phyloP scores from a whole-genome alignment of 1,139 yeast species.

The Yamadazyma jaroonii region DNA sequence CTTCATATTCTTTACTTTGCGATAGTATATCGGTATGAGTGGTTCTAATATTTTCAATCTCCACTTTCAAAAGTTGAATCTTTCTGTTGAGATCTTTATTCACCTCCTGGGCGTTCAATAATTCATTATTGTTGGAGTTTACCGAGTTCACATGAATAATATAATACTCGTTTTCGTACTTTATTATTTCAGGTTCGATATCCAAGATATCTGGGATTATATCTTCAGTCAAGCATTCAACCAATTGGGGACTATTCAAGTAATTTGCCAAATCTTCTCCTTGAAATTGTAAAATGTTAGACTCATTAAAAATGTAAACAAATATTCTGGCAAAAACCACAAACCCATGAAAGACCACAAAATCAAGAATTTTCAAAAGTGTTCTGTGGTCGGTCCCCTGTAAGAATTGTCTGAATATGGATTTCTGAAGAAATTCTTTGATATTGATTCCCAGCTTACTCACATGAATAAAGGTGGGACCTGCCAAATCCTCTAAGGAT shows the following conservation, averaged over 20 bases:
- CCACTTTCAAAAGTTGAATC: constrained; percentile 27
- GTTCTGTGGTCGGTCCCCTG: constrained; percentile 4
- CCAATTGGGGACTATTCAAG: constrained; percentile 24
- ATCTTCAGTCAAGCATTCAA: constrained; percentile 10
- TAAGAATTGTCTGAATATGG: constrained; percentile 23
- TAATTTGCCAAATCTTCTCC: constrained; percentile 26
- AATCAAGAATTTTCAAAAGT: constrained; percentile 27
- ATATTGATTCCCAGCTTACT: constrained; percentile 37
- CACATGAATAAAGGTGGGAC: constrained; percentile 31
- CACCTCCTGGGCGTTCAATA: constrained; percentile 36
- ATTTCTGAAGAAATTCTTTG: constrained; percentile 21
- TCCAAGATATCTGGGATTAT: constrained; percentile 18
- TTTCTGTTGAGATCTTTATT: constrained; percentile 33
- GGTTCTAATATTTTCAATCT: constrained; percentile 29
- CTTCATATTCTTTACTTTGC: constrained; percentile 32
- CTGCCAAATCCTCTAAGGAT: constrained; percentile 32
- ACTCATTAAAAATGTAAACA: constrained; percentile 20
- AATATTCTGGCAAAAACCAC: constrained; percentile 32
- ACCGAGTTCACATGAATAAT: constrained; percentile 41
- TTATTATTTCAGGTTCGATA: constrained; percentile 30
- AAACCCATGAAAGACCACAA: constrained; percentile 41
- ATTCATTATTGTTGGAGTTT: constrained; percentile 38
- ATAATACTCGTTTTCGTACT: constrained; percentile 45
- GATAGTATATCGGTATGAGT: constrained; percentile 40
- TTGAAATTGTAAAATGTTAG: constrained; percentile 19